These are phyloP conservation scores for Picea glauca DNA, from an alignment of 75 land plant species.

Conservation along the genomic window DNA sequence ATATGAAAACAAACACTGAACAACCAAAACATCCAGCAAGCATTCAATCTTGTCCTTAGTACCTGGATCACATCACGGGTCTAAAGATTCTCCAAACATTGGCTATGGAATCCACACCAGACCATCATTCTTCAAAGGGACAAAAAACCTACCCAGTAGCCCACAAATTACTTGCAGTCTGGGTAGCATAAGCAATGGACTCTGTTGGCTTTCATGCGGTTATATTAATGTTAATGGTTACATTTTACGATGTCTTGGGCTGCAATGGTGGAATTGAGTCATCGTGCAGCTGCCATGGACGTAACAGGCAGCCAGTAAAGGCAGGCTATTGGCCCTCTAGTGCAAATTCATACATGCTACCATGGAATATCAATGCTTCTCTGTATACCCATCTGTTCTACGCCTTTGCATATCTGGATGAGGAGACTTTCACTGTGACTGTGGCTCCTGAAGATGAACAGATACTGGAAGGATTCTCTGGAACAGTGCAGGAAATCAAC, in stretches of 20 bases:
- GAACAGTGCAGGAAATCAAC: constrained; percentile 12
- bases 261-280: neutral
- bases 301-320: constrained; percentile 15
- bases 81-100: neutral
- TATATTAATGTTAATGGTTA: neutral
- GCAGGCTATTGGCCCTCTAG: constrained; percentile 28
- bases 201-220: neutral
- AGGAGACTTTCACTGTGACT: neutral
- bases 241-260: neutral
- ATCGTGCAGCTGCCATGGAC: neutral
- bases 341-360: constrained; percentile 10
- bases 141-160: neutral
- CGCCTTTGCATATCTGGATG: constrained; percentile 29
- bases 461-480: constrained; percentile 21
- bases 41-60: neutral
- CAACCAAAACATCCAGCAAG: too few relatives aligned
- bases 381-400: constrained; percentile 41
- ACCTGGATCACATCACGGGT: neutral
- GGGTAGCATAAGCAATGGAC: neutral
- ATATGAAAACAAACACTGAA: too few relatives aligned
- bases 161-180: neutral
- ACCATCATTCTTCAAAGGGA: neutral
- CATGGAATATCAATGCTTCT: constrained; percentile 22
- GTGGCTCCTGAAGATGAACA: constrained; percentile 3
- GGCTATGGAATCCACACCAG: neutral